Percentiles rank a stretch among this genome's conserved stretches.
Evolutionary conservation across 768 basidiomycete genomes (phyloP).

Genomic region (Calocera viscosa): DNA sequence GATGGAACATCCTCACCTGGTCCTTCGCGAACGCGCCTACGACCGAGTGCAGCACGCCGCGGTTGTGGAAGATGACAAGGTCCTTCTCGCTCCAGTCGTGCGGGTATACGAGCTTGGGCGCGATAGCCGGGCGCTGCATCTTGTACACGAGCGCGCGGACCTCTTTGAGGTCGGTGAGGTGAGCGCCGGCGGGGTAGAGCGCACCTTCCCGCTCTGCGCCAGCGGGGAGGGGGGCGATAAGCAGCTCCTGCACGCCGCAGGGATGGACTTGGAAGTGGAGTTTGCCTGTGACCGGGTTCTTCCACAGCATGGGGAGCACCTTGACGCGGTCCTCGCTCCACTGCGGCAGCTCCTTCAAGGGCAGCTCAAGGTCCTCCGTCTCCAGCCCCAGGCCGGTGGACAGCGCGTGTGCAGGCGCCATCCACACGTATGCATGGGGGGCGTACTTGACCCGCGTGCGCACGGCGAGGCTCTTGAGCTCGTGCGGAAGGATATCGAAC

Average conservation of each 20-base stretch:
- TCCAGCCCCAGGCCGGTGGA: constrained; percentile 77
- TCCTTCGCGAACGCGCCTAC: constrained; percentile 54
- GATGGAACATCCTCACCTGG: constrained; percentile 64
- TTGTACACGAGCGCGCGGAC: constrained; percentile 66
- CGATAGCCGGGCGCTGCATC: constrained; percentile 83
- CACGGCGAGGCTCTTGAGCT: constrained; percentile 69
- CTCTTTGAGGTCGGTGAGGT: constrained; percentile 56
- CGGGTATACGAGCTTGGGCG: constrained; percentile 72
- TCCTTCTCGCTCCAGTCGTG: constrained; percentile 73
- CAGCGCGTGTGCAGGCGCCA: constrained; percentile 60
- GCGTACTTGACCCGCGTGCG: constrained; percentile 63
- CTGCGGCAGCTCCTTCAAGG: constrained; percentile 53
- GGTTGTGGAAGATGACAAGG: constrained; percentile 79
- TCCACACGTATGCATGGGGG: constrained; percentile 85
- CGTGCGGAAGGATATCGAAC: constrained; percentile 62
- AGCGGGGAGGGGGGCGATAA: constrained; percentile 57
- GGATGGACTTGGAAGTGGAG: constrained; percentile 89
- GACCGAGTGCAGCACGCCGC: constrained; percentile 67
- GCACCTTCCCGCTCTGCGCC: constrained; percentile 46
- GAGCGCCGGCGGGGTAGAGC: constrained; percentile 71
- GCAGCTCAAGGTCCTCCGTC: constrained; percentile 58
- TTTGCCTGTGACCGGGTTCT: constrained; percentile 72
- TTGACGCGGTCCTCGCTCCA: constrained; percentile 73
- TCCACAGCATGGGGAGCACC: constrained; percentile 69
- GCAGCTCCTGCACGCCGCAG: constrained; percentile 52